Evolutionary conservation across 371 early-diverging fungal genomes (phyloP).

Genomic region (Mortierella sp.): DNA sequence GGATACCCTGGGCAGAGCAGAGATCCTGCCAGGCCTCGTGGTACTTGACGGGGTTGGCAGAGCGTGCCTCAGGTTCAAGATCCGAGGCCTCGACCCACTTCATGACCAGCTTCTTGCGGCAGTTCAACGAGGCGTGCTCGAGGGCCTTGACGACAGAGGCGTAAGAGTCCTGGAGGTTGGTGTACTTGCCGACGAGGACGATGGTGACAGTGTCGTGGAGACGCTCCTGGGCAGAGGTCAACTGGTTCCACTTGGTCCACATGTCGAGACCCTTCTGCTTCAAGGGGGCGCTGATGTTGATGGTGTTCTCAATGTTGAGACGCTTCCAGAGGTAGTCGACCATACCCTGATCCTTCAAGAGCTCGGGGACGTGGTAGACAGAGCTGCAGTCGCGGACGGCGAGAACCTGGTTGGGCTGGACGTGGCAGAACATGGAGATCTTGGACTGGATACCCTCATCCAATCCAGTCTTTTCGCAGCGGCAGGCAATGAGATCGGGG

Average conservation of each 20-base stretch:
- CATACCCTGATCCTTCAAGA: conserved; percentile 90
- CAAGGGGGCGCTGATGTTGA: conserved; percentile 67
- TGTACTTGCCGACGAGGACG: conserved; percentile 98
- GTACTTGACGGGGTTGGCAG: conserved; percentile 88
- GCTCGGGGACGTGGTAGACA: conserved; percentile 97
- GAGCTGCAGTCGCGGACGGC: conserved; percentile 96
- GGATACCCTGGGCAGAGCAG: conserved; percentile 92
- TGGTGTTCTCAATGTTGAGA: conserved; percentile 75
- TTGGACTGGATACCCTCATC: conserved; percentile 89
- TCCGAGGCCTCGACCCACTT: conserved; percentile 97
- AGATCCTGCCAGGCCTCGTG: conserved; percentile 95
- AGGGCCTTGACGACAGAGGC: conserved; percentile 97
- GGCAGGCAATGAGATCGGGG: conserved; percentile 99
- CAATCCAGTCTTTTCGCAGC: conserved; percentile 83
- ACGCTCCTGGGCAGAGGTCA: conserved; percentile 83
- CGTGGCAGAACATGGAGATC: conserved; percentile 99
- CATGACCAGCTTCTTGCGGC: conserved; percentile 86
- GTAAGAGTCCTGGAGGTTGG: conserved; percentile 95
- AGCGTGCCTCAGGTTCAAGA: conserved; percentile 82
- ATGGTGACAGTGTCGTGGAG: conserved; percentile 91
- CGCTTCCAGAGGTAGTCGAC: conserved; percentile 86
- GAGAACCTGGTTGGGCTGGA: conserved; percentile 89
- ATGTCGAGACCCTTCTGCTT: conserved; percentile 72
- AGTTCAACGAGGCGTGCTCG: conserved; percentile 92
- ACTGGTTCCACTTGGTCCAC: conserved; percentile 88